These are phyloP conservation scores for Saccharomyces jurei DNA, from an alignment of 805 yeast genomes.

Conservation along the genomic window DNA sequence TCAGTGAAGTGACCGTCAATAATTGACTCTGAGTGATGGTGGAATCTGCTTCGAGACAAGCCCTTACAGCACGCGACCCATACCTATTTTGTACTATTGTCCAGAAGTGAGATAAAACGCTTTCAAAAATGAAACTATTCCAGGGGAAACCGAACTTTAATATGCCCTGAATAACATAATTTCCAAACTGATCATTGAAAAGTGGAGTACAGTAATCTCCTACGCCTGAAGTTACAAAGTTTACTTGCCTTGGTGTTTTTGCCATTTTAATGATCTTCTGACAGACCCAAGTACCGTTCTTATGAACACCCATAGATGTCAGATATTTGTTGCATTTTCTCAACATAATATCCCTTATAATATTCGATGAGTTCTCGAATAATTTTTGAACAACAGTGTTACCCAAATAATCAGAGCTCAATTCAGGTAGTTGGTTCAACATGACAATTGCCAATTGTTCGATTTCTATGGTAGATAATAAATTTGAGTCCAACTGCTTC, in stretches of 20 bases:
- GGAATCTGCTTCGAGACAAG: conserved; percentile 76
- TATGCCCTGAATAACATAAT: conserved; percentile 92
- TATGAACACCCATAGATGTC: conserved; percentile 90
- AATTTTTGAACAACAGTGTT: conserved; percentile 92
- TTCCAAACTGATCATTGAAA: conserved; percentile 93
- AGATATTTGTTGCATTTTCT: conserved; percentile 68
- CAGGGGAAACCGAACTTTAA: conserved; percentile 82
- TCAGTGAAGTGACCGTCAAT: conserved; percentile 63
- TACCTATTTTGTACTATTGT: conserved; percentile 81
- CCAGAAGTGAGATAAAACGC: conserved; percentile 68
- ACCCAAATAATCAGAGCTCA: conserved; percentile 88
- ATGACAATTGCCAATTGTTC: conserved; percentile 78
- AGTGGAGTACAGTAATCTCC: conserved; percentile 76
- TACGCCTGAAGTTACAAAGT: conserved; percentile 59
- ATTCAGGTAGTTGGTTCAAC: conserved; percentile 81
- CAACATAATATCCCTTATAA: conserved; percentile 73
- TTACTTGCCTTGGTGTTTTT: conserved; percentile 51
- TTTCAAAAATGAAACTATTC: conserved; percentile 82
- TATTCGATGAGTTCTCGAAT: conserved; percentile 61
- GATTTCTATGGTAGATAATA: conserved; percentile 49
- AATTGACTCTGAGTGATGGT: conserved; percentile 57
- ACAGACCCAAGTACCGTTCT: conserved; percentile 99
- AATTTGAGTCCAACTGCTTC: conserved; percentile 55
- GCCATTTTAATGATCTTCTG: conserved; percentile 85
- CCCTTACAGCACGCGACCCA: conserved; percentile 91